phyloP scores from a whole-genome alignment of 768 basidiomycete genomes.

The Kwoniella heveanensis region DNA sequence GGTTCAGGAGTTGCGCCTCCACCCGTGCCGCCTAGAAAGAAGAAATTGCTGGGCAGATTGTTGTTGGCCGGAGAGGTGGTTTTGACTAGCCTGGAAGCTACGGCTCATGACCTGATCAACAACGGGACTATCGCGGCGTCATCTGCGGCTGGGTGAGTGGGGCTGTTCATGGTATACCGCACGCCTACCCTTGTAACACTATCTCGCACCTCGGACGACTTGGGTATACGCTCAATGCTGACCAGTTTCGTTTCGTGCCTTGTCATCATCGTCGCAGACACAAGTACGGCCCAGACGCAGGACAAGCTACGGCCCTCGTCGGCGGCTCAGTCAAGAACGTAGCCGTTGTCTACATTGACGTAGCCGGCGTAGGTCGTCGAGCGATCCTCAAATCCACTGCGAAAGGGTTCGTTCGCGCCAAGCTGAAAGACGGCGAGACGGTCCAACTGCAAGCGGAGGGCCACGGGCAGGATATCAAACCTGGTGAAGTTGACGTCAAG shows the following conservation, averaged over 20 bases:
- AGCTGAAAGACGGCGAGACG: slow-evolving; percentile 41
- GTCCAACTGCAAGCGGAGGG: slow-evolving; percentile 45
- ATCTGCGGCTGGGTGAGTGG: slow-evolving; percentile 49
- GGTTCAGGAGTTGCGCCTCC: background rate
- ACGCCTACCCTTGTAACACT: background rate
- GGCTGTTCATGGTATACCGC: background rate
- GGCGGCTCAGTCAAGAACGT: slow-evolving; percentile 72
- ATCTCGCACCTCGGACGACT: background rate
- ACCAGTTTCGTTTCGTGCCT: background rate
- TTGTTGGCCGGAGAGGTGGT: slow-evolving; percentile 54
- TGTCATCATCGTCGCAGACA: slow-evolving; percentile 37
- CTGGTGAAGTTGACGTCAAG: slow-evolving; percentile 23
- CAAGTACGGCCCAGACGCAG: slow-evolving; percentile 68
- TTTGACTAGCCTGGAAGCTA: slow-evolving; percentile 52
- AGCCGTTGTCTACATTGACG: slow-evolving; percentile 74
- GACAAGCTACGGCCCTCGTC: slow-evolving; percentile 63
- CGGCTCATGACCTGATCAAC: slow-evolving; percentile 48
- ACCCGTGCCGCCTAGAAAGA: slow-evolving; percentile 24
- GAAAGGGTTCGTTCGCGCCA: slow-evolving; percentile 51
- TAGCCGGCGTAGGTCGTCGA: slow-evolving; percentile 69
- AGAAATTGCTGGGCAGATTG: slow-evolving; percentile 32
- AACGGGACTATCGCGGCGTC: slow-evolving; percentile 49
- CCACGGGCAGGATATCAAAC: slow-evolving; percentile 15
- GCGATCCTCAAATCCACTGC: slow-evolving; percentile 65
- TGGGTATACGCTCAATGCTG: background rate